Percentiles rank a stretch among this genome's conserved stretches.
Conservation (phyloP, 257 asterid species). For the Coffea canephora region DNA sequence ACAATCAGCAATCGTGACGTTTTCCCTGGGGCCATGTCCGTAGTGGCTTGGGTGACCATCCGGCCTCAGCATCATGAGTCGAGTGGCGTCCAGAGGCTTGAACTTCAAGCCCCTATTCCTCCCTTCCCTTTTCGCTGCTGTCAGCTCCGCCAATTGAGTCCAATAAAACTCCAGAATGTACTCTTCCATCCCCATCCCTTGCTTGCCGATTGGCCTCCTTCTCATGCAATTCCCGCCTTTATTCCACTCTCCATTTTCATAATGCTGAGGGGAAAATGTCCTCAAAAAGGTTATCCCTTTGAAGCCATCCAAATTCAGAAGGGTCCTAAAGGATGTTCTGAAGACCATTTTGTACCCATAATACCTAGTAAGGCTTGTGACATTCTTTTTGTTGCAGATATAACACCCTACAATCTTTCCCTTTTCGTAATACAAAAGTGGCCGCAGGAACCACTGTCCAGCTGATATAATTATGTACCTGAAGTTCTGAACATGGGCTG, state of each 20-base stretch:
- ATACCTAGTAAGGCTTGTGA: conserved; percentile 10
- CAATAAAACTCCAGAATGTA: too few species aligned
- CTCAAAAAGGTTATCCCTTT: conserved; percentile 16
- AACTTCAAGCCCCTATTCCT: conserved; percentile 21
- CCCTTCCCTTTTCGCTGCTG: conserved; percentile 53
- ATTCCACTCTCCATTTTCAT: conserved; percentile 81
- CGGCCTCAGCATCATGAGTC: conserved; percentile 33
- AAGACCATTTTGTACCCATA: conserved; percentile 34
- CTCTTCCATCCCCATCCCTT: conserved; percentile 31
- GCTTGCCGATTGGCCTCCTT: conserved; percentile 41
- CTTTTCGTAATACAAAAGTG: conserved; percentile 20
- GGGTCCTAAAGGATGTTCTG: conserved; percentile 21
- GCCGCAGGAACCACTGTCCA: conserved; percentile 59
- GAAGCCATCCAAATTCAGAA: conserved; percentile 12
- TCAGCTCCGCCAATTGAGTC: conserved; percentile 54
- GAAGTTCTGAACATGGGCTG: conserved; percentile 39
- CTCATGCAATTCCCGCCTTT: conserved; percentile 67
- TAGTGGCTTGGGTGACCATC: conserved; percentile 45
- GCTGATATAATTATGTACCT: conserved; percentile 54
- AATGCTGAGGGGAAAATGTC: conserved; percentile 64
- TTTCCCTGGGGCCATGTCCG: conserved; percentile 19
- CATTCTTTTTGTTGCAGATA: conserved; percentile 9
- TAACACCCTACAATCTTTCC: conserved; percentile 23
- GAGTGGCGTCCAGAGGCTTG: background rate
- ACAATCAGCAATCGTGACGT: background rate